A percentile compares a stretch with the other conserved stretches of the same genome.
Conservation (phyloP, 2,329 filamentous ascomycete species). For the Phyllosticta ampelicida region DNA sequence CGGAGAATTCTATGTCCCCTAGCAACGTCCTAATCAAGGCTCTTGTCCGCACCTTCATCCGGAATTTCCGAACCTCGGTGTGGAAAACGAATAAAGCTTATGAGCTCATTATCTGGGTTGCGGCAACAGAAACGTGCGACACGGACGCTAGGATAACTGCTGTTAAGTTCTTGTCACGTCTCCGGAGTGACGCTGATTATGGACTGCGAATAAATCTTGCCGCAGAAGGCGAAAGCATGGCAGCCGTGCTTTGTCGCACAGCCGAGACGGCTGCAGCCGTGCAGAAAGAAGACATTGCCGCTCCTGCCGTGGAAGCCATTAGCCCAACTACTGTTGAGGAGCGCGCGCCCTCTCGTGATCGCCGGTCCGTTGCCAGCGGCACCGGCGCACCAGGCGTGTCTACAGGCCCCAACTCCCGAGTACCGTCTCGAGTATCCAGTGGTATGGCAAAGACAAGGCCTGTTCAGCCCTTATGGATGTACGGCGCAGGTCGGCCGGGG, state of each 20-base stretch:
- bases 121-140: constrained; percentile 21
- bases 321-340: constrained; percentile 1
- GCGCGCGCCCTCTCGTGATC: neutral
- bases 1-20: constrained; percentile 32
- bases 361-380: neutral
- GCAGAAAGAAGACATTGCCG: constrained; percentile 20
- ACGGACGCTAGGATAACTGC: constrained; percentile 29
- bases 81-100: constrained; percentile 47
- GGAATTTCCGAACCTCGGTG: constrained; percentile 55
- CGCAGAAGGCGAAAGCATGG: constrained; percentile 63
- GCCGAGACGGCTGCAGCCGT: constrained; percentile 39
- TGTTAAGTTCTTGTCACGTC: constrained; percentile 52
- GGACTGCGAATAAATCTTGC: constrained; percentile 60
- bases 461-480: constrained; percentile 43
- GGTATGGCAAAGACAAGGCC: constrained; percentile 16
- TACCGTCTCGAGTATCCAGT: neutral
- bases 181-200: constrained; percentile 73
- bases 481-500: constrained; percentile 32
- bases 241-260: constrained; percentile 58
- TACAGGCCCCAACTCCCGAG: neutral
- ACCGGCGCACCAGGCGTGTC: neutral
- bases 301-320: constrained; percentile 13
- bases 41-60: constrained; percentile 66
- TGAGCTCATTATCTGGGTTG: constrained; percentile 24
- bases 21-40: constrained; percentile 62